Evolutionary conservation across 257 asterid genomes (phyloP).

Genomic region (Solanum ossicruentum): DNA sequence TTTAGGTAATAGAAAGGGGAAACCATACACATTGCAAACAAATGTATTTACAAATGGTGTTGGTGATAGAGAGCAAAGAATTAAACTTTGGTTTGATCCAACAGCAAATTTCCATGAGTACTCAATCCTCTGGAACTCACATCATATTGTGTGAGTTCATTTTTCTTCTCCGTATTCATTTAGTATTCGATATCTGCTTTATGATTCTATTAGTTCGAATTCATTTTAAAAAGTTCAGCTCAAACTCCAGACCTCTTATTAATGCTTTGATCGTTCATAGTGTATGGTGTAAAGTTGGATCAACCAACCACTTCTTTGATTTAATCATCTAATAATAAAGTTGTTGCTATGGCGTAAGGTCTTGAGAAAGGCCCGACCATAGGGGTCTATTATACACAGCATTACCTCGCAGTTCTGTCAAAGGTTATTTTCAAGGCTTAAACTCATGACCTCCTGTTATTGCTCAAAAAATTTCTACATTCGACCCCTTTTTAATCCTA

Average conservation of each 20-base stretch:
- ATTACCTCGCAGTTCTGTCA: no score
- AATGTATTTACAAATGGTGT: conserved; percentile 1
- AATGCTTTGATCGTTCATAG: neutral
- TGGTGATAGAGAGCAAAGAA: conserved; percentile 1
- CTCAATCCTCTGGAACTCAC: conserved; percentile 1
- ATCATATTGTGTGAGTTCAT: neutral
- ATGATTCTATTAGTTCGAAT: neutral
- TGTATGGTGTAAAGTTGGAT: neutral
- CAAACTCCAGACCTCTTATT: neutral
- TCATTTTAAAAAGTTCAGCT: neutral
- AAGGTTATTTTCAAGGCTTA: no score
- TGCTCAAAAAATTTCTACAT: neutral
- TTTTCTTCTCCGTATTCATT: neutral
- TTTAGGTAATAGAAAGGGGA: conserved; percentile 1
- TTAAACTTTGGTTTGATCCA: conserved; percentile 4
- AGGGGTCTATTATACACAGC: no score
- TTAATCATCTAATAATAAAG: neutral
- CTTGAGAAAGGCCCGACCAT: no score
- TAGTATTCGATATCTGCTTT: neutral
- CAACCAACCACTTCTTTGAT: neutral
- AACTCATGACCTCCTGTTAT: neutral
- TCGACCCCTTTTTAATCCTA: neutral
- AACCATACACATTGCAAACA: neutral
- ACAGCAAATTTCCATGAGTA: neutral
- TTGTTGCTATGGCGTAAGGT: no score